Evolutionary conservation across 768 basidiomycete species (phyloP).

Genomic region (Collybia sp.): DNA sequence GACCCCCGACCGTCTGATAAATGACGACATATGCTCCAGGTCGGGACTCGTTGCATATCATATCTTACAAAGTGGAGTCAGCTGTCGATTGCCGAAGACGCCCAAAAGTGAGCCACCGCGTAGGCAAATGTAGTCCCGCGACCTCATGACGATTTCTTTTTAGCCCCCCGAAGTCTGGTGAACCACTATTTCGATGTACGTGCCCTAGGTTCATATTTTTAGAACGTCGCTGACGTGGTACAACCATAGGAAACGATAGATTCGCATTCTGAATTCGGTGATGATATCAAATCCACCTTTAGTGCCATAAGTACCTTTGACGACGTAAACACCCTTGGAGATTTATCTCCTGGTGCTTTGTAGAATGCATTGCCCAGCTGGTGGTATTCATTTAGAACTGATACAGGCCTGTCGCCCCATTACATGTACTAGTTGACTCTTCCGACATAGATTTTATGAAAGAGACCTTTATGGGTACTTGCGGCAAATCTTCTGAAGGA

Average conservation of each 20-base stretch:
- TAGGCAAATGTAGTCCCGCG: background rate
- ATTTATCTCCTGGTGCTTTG: slow-evolving; percentile 69
- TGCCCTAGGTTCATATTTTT: slow-evolving; percentile 8
- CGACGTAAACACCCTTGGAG: slow-evolving; percentile 48
- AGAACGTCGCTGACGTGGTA: background rate
- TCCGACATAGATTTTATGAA: too few relatives aligned
- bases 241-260: slow-evolving; percentile 65
- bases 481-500: too few relatives aligned
- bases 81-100: slow-evolving; percentile 88
- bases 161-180: slow-evolving; percentile 84
- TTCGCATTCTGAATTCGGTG: slow-evolving; percentile 67
- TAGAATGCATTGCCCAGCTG: slow-evolving; percentile 22
- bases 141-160: slow-evolving; percentile 4
- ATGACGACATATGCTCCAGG: slow-evolving; percentile 30
- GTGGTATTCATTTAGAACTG: too few relatives aligned
- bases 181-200: slow-evolving; percentile 93
- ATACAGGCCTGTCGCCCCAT: too few relatives aligned
- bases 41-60: slow-evolving; percentile 89
- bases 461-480: too few relatives aligned
- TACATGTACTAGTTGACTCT: too few relatives aligned
- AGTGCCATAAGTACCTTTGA: slow-evolving; percentile 59
- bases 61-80: slow-evolving; percentile 86
- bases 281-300: slow-evolving; percentile 57
- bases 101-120: slow-evolving; percentile 69
- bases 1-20: background rate